Evolutionary conservation across 2,329 filamentous ascomycete species (phyloP).

Genomic region (Penicillium sp.): DNA sequence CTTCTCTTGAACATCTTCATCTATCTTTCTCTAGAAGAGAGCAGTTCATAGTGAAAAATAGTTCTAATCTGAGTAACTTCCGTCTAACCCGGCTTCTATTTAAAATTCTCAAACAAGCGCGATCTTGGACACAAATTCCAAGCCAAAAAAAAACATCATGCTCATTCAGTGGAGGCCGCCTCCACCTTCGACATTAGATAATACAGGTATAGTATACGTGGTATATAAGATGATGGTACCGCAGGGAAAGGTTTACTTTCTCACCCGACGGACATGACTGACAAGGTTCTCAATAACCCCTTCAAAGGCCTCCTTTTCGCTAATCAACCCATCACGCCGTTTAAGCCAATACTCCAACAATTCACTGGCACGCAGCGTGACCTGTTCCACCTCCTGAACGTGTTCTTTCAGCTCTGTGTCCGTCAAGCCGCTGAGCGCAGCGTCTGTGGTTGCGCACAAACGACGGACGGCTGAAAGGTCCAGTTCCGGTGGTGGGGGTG

Average conservation of each 20-base stretch:
- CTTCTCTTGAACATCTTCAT: background rate
- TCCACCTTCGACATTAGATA: constrained; percentile 20
- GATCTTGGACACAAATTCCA: background rate
- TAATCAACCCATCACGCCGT: constrained; percentile 78
- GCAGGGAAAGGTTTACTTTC: constrained; percentile 57
- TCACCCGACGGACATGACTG: constrained; percentile 80
- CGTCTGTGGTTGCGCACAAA: constrained; percentile 78
- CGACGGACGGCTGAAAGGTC: constrained; percentile 76
- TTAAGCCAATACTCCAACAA: constrained; percentile 87
- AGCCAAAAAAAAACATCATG: constrained; percentile 3
- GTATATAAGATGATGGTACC: constrained; percentile 8
- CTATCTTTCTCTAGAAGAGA: background rate
- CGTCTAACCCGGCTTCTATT: background rate
- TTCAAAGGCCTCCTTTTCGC: constrained; percentile 90
- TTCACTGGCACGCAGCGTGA: constrained; percentile 70
- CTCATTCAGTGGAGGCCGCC: constrained; percentile 11
- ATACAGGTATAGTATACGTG: constrained; percentile 25
- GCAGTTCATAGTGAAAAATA: background rate
- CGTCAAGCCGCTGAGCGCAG: constrained; percentile 76
- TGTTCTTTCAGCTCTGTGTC: constrained; percentile 73
- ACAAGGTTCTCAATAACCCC: constrained; percentile 96
- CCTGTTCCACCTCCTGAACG: constrained; percentile 64
- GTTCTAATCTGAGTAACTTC: background rate
- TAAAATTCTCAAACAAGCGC: background rate
- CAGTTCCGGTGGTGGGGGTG: constrained; percentile 68